Conservation (phyloP, 2,329 filamentous ascomycete species). For the Fonsecaea monophora region DNA sequence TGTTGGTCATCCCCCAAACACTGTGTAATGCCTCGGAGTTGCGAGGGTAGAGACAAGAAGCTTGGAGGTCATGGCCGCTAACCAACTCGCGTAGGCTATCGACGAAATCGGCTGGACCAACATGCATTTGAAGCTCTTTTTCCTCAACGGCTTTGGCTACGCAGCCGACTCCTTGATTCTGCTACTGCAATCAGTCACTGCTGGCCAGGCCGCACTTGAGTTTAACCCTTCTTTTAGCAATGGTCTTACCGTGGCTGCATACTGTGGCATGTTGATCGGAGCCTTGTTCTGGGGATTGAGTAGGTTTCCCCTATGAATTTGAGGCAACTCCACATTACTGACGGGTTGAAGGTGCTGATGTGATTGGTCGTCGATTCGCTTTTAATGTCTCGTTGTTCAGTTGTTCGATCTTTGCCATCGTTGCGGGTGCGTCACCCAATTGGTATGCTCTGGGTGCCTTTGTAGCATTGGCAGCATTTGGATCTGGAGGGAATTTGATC, state of each 20-base stretch:
- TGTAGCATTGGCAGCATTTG: slow-evolving; percentile 45
- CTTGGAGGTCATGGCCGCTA: slow-evolving; percentile 1
- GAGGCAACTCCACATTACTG: neutral
- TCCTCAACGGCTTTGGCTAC: slow-evolving; percentile 67
- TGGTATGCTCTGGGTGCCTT: slow-evolving; percentile 47
- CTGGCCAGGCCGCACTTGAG: slow-evolving; percentile 36
- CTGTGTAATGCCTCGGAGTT: neutral
- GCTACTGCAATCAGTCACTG: slow-evolving; percentile 37
- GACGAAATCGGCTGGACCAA: slow-evolving; percentile 68
- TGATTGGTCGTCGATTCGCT: slow-evolving; percentile 71
- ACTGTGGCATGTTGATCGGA: slow-evolving; percentile 52
- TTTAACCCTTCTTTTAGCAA: slow-evolving; percentile 35
- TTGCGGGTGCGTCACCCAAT: slow-evolving; percentile 71
- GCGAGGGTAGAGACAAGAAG: neutral
- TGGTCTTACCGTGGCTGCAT: slow-evolving; percentile 49
- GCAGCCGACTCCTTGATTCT: slow-evolving; percentile 49
- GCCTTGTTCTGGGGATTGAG: slow-evolving; percentile 71
- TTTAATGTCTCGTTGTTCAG: slow-evolving; percentile 73
- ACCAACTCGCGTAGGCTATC: slow-evolving; percentile 42
- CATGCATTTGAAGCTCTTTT: slow-evolving; percentile 67
- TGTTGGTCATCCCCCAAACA: slow-evolving; percentile 25
- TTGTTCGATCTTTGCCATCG: slow-evolving; percentile 66
- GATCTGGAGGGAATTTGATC: slow-evolving; percentile 39
- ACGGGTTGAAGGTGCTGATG: slow-evolving; percentile 58
- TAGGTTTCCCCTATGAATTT: slow-evolving; percentile 39